A percentile compares a stretch with the other conserved stretches of the same genome.
Conservation (phyloP, 1,284 basidiomycete genomes). For the Volvariella surrecta region DNA sequence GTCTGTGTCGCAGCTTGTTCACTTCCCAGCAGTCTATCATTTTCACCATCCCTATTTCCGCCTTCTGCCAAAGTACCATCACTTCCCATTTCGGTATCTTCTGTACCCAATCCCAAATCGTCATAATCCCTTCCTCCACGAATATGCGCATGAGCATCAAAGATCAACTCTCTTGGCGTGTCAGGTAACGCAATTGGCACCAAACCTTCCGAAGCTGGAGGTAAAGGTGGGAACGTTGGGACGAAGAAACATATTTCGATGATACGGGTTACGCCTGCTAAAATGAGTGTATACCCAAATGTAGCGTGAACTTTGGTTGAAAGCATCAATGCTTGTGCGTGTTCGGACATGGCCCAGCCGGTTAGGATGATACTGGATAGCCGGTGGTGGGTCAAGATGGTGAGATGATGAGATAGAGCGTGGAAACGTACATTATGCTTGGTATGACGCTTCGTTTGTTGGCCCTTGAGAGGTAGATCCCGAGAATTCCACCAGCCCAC, state of each 20-base stretch:
- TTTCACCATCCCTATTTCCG: constrained; percentile 3
- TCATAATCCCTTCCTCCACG: no score
- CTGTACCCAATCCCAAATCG: no score
- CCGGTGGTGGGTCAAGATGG: constrained; percentile 5
- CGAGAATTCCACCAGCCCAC: constrained; percentile 89
- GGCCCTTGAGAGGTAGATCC: constrained; percentile 79
- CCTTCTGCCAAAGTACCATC: background rate
- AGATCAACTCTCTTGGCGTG: background rate
- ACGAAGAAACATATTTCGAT: constrained; percentile 81
- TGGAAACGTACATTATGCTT: constrained; percentile 58
- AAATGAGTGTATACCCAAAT: constrained; percentile 83
- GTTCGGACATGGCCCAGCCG: constrained; percentile 93
- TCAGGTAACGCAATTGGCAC: constrained; percentile 4
- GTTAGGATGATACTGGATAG: constrained; percentile 70
- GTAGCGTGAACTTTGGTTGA: constrained; percentile 78
- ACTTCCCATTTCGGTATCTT: no score
- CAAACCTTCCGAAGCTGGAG: constrained; percentile 1
- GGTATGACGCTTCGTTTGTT: constrained; percentile 84
- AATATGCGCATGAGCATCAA: background rate
- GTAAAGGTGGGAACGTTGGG: background rate
- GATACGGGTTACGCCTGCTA: constrained; percentile 76
- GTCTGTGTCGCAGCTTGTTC: constrained; percentile 11
- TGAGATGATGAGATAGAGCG: constrained; percentile 1
- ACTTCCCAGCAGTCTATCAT: background rate
- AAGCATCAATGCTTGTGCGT: constrained; percentile 78